Evolutionary conservation across 2,329 filamentous ascomycete species (phyloP).

Genomic region (Penicillium verrucosum): DNA sequence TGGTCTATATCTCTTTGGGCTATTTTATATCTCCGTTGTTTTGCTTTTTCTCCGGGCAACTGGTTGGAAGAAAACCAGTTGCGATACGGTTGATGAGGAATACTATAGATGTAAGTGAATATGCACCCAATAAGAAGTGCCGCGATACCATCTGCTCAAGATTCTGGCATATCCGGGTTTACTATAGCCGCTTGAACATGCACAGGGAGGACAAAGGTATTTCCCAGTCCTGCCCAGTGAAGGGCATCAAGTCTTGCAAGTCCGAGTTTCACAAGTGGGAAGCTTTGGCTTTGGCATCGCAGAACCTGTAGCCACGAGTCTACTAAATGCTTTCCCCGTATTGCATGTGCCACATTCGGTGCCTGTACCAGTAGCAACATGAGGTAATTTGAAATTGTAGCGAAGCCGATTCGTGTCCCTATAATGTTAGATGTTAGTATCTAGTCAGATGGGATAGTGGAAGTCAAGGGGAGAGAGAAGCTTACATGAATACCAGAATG

Average conservation of each 20-base stretch:
- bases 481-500: slow-evolving; percentile 26
- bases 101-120: not conserved
- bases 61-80: not conserved
- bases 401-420: slow-evolving; percentile 36
- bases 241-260: slow-evolving; percentile 31
- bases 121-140: not conserved
- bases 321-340: slow-evolving; percentile 27
- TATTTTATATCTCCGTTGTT: not conserved
- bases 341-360: slow-evolving; percentile 27
- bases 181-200: slow-evolving; percentile 24
- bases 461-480: not conserved
- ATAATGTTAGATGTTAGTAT: not conserved
- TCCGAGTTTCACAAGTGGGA: slow-evolving; percentile 31
- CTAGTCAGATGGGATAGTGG: too few species aligned
- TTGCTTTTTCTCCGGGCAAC: not conserved
- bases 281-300: slow-evolving; percentile 30
- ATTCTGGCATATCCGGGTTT: not conserved
- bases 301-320: slow-evolving; percentile 31
- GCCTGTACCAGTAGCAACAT: slow-evolving; percentile 33
- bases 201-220: slow-evolving; percentile 17
- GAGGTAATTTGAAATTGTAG: slow-evolving; percentile 36
- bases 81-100: not conserved
- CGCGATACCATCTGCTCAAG: not conserved
- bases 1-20: not conserved
- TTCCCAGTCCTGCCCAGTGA: slow-evolving; percentile 14